These are phyloP conservation scores for Trichosporon faecale DNA, from an alignment of 1,284 basidiomycete genomes.

Conservation along the genomic window DNA sequence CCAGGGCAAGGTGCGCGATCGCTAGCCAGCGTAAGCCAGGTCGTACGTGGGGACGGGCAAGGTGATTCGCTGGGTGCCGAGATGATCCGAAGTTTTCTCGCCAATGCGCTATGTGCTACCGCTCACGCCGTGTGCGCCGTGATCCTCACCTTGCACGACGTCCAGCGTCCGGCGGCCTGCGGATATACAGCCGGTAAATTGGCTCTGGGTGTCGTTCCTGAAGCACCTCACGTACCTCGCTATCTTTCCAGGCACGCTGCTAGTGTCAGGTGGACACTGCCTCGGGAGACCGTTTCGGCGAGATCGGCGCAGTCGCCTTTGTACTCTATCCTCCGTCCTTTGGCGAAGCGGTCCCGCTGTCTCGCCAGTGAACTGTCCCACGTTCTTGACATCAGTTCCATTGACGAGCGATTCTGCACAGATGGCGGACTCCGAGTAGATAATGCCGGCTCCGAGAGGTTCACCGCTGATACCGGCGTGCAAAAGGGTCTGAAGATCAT, in stretches of 20 bases:
- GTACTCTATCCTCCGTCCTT: neutral
- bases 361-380: neutral
- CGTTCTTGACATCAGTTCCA: neutral
- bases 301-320: neutral
- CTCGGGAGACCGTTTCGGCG: neutral
- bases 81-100: neutral
- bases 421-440: neutral
- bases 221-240: neutral
- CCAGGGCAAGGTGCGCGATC: neutral
- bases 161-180: neutral
- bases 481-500: neutral
- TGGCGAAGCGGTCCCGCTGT: neutral
- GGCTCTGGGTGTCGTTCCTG: neutral
- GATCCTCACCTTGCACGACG: neutral
- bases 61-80: neutral
- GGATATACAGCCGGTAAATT: neutral
- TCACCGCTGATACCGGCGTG: neutral
- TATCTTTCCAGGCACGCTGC: neutral
- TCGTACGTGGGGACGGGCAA: neutral
- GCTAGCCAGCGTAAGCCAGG: neutral
- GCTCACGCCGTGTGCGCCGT: neutral
- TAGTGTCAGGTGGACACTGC: neutral
- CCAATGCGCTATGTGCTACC: neutral
- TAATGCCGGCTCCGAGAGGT: neutral
- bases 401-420: neutral